Conservation (phyloP, 164 flowering plant genomes). For the grape (Vitis vinifera) region DNA sequence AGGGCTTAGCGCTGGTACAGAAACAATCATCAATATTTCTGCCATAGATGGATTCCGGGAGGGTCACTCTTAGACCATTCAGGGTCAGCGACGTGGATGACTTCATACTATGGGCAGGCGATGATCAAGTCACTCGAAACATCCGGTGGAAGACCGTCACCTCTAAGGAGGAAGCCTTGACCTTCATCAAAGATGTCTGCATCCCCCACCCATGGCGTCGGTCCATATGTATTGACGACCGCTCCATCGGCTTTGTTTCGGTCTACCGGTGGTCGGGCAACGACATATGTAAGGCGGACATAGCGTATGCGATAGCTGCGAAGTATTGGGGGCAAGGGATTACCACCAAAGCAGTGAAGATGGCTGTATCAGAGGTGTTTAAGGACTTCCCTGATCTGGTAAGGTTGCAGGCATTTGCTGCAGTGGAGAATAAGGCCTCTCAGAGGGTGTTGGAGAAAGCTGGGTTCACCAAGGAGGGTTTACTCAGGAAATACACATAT, state of each 20-base stretch:
- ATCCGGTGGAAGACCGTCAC: conserved; percentile 21
- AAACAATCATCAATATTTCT: too few relatives aligned
- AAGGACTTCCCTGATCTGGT: conserved; percentile 28
- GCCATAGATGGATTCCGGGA: conserved; percentile 7
- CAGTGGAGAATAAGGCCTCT: conserved; percentile 33
- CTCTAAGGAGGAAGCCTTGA: conserved; percentile 29
- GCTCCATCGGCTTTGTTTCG: conserved; percentile 34
- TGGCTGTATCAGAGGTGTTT: conserved; percentile 32
- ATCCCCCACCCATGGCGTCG: conserved; percentile 41
- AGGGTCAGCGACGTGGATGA: conserved; percentile 33
- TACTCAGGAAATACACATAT: conserved; percentile 35
- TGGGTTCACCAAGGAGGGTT: conserved; percentile 44
- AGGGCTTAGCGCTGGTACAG: too few relatives aligned
- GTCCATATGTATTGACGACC: conserved; percentile 39
- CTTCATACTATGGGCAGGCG: conserved; percentile 37
- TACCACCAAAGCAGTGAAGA: conserved; percentile 32
- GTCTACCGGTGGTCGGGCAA: conserved; percentile 24
- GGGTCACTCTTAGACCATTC: conserved; percentile 36
- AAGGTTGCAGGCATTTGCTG: conserved; percentile 37
- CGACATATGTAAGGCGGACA: conserved; percentile 22
- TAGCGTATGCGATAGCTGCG: conserved; percentile 32
- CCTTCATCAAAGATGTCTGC: conserved; percentile 24
- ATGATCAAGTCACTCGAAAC: conserved; percentile 25
- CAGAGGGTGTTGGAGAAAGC: conserved; percentile 50
- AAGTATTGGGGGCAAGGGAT: conserved; percentile 40